phyloP scores from a whole-genome alignment of 495 filamentous ascomycete genomes.

The Aspergillus steynii region DNA sequence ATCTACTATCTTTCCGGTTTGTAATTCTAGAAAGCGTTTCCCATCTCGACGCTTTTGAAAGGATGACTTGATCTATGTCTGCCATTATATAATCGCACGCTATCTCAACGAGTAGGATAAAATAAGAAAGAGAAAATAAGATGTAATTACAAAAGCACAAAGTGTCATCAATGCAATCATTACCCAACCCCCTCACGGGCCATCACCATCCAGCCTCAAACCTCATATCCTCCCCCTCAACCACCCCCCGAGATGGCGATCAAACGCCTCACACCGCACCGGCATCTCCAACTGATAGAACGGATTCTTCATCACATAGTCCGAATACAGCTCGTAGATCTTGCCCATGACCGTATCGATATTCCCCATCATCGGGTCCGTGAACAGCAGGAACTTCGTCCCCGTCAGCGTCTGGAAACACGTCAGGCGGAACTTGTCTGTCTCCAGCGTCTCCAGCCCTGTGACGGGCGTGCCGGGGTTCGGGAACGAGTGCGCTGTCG shows the following conservation, averaged over 20 bases:
- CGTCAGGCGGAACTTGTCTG: constrained; percentile 85
- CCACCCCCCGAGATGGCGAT: constrained; percentile 68
- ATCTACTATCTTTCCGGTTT: constrained; percentile 13
- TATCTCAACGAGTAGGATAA: constrained; percentile 12
- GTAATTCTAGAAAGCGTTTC: constrained; percentile 31
- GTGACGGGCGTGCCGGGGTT: constrained; percentile 52
- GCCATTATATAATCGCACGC: constrained; percentile 3
- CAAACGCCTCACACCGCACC: constrained; percentile 90
- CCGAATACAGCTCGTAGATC: constrained; percentile 92
- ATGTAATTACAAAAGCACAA: constrained; percentile 7
- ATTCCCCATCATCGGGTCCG: constrained; percentile 86
- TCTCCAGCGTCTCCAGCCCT: constrained; percentile 89
- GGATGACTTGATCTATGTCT: constrained; percentile 5
- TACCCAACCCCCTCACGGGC: not conserved
- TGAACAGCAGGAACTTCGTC: constrained; percentile 93
- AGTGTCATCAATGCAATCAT: constrained; percentile 10
- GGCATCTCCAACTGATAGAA: constrained; percentile 99
- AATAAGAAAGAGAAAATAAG: constrained; percentile 3
- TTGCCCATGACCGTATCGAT: constrained; percentile 76
- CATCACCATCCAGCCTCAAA: constrained; percentile 3
- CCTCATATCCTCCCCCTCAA: constrained; percentile 32
- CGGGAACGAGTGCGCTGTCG: constrained; percentile 43
- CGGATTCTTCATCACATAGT: constrained; percentile 99
- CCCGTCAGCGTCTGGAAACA: constrained; percentile 95
- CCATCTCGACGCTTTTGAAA: constrained; percentile 17